Evolutionary conservation across 169 alveolate genomes (phyloP).

Genomic region (Theileria annulata): DNA sequence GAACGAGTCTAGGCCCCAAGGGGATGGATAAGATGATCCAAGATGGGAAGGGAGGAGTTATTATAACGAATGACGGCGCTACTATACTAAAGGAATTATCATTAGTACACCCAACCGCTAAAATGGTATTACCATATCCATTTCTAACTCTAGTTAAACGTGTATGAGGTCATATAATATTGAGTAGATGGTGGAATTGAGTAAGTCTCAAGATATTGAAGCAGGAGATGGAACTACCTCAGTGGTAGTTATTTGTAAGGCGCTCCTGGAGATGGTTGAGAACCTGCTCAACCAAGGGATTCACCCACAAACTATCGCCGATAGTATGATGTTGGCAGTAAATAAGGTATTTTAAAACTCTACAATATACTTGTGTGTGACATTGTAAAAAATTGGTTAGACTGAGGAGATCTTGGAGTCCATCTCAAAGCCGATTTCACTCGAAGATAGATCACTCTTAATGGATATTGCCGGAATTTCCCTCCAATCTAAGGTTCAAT

Average conservation of each 20-base stretch:
- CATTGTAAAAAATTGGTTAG: neutral
- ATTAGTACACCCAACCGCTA: slow-evolving; percentile 97
- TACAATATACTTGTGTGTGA: neutral
- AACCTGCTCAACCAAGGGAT: slow-evolving; percentile 92
- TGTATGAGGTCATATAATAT: neutral
- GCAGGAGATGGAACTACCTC: slow-evolving; percentile 99
- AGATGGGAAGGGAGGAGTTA: slow-evolving; percentile 96
- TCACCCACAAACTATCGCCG: slow-evolving; percentile 97
- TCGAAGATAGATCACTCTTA: slow-evolving; percentile 91
- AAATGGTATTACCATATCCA: slow-evolving; percentile 78
- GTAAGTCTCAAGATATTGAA: slow-evolving; percentile 98
- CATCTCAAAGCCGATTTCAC: slow-evolving; percentile 91
- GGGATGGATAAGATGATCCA: slow-evolving; percentile 99
- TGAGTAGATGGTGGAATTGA: slow-evolving; percentile 90
- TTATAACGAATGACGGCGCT: slow-evolving; percentile 99
- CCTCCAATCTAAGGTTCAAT: slow-evolving; percentile 88
- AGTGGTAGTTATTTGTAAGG: slow-evolving; percentile 98
- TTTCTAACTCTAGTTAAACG: neutral
- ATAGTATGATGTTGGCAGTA: slow-evolving; percentile 91
- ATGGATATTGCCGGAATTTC: slow-evolving; percentile 95
- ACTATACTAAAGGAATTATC: slow-evolving; percentile 95
- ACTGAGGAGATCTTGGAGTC: slow-evolving; percentile 88
- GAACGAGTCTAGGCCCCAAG: slow-evolving; percentile 99
- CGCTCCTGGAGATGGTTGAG: slow-evolving; percentile 94
- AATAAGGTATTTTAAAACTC: slow-evolving; percentile 48